A percentile compares a stretch with the other conserved stretches of the same genome.
These are phyloP conservation scores for Amanita inopinata DNA, from an alignment of 768 basidiomycete species.

Conservation along the genomic window DNA sequence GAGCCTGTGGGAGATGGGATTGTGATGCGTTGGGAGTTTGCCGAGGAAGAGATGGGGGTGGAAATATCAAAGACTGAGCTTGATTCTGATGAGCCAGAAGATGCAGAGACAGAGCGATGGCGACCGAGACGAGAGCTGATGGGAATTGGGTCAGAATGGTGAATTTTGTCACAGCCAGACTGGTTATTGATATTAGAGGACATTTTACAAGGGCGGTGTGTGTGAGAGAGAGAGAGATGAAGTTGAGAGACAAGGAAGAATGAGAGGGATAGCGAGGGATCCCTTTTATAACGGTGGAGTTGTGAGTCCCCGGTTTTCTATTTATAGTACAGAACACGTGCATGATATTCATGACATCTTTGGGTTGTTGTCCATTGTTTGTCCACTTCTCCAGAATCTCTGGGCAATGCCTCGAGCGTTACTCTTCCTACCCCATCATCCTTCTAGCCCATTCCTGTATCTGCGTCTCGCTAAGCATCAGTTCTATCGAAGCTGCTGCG, in stretches of 20 bases:
- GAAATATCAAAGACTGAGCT: slow-evolving; percentile 42
- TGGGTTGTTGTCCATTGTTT: not conserved
- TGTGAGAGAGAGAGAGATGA: not conserved
- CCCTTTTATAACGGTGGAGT: slow-evolving; percentile 4
- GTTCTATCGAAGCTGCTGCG: no score
- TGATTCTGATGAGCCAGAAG: slow-evolving; percentile 48
- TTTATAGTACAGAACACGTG: slow-evolving; percentile 7
- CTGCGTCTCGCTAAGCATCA: no score
- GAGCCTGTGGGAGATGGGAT: slow-evolving; percentile 50
- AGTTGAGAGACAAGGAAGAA: not conserved
- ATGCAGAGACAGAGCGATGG: slow-evolving; percentile 52
- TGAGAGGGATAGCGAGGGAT: no score
- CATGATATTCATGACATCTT: slow-evolving; percentile 4
- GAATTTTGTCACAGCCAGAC: slow-evolving; percentile 21
- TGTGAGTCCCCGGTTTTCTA: not conserved
- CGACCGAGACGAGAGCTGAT: slow-evolving; percentile 36
- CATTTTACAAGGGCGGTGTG: slow-evolving; percentile 20
- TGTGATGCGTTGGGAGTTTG: slow-evolving; percentile 31
- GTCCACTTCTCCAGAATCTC: not conserved
- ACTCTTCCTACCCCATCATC: not conserved
- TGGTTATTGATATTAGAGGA: slow-evolving; percentile 22
- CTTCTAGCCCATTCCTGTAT: no score
- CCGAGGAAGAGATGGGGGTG: slow-evolving; percentile 40
- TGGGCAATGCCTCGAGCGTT: not conserved
- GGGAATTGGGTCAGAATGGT: slow-evolving; percentile 59